Conservation (phyloP, 371 early-diverging fungal genomes). For the Sporodiniella umbellata region DNA sequence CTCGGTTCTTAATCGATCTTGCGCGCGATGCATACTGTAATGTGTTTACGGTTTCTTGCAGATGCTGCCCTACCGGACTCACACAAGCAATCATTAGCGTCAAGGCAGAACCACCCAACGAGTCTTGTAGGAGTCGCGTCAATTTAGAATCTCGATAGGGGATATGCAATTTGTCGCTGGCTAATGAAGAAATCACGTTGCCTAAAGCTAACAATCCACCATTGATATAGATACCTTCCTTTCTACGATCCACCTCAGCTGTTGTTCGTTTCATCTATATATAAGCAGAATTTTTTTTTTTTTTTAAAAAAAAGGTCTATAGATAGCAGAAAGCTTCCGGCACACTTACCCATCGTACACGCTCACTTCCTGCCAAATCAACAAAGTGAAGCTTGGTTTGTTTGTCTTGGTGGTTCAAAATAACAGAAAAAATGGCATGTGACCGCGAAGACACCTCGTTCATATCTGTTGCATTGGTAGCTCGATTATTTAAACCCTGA, state of each 20-base stretch:
- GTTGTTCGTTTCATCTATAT: conserved; percentile 84
- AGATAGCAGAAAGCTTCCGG: neutral
- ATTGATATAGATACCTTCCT: conserved; percentile 99
- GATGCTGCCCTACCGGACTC: conserved; percentile 73
- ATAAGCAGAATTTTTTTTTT: conserved; percentile 1
- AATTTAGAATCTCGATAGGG: conserved; percentile 99
- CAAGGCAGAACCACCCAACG: conserved; percentile 90
- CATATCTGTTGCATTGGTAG: conserved; percentile 96
- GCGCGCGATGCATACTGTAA: conserved; percentile 90
- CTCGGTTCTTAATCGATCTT: conserved; percentile 79
- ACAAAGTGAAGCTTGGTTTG: conserved; percentile 98
- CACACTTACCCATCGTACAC: conserved; percentile 44
- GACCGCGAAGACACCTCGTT: conserved; percentile 94
- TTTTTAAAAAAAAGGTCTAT: neutral
- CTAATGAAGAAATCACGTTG: conserved; percentile 98
- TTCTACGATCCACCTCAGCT: conserved; percentile 91
- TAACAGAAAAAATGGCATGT: conserved; percentile 96
- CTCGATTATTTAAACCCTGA: conserved; percentile 80
- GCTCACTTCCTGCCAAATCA: conserved; percentile 99
- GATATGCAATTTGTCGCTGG: conserved; percentile 79
- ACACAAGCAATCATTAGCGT: conserved; percentile 96
- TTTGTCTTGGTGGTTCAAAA: conserved; percentile 8
- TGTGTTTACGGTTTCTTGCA: conserved; percentile 90
- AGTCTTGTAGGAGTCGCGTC: conserved; percentile 95
- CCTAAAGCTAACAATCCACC: conserved; percentile 97